phyloP scores from a whole-genome alignment of 1,284 basidiomycete genomes.

The Malassezia yamatoensis region DNA sequence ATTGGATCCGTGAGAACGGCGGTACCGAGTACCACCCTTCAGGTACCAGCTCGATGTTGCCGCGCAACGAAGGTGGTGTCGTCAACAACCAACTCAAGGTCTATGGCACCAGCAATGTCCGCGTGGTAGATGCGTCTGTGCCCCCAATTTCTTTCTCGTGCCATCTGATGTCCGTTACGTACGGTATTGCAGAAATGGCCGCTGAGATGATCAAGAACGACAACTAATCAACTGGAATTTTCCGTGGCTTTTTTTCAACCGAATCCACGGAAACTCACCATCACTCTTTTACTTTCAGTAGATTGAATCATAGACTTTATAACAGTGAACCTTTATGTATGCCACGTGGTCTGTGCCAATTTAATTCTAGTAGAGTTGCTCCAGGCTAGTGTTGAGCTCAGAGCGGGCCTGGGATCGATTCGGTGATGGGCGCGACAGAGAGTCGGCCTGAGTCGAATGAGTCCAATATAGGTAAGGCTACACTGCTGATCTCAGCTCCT shows the following conservation, averaged over 20 bases:
- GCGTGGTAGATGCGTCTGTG: conserved; percentile 49
- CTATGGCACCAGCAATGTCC: conserved; percentile 59
- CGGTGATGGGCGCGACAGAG: conserved; percentile 14
- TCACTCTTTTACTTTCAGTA: no score
- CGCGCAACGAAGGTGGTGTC: conserved; percentile 57
- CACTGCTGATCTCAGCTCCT: conserved; percentile 19
- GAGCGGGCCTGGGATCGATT: not conserved
- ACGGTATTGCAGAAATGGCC: conserved; percentile 49
- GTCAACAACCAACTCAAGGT: conserved; percentile 59
- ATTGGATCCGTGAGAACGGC: conserved; percentile 21
- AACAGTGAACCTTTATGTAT: no score
- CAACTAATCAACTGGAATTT: not conserved
- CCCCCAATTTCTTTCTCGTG: conserved; percentile 48
- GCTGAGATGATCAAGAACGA: conserved; percentile 29
- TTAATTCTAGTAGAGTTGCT: no score
- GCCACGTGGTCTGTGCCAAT: no score
- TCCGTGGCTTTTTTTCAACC: not conserved
- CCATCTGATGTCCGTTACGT: conserved; percentile 53
- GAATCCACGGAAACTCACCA: not conserved
- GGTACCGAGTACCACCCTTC: conserved; percentile 50
- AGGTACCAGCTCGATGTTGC: conserved; percentile 60
- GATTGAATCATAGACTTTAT: not conserved
- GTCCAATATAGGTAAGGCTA: not conserved
- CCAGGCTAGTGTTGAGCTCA: not conserved
- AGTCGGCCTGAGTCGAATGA: conserved; percentile 6